Evolutionary conservation across 2,329 filamentous ascomycete genomes (phyloP), one percentile per base, ranked within the genome.

Genomic region (Ambrosiella cleistominuta): DNA sequence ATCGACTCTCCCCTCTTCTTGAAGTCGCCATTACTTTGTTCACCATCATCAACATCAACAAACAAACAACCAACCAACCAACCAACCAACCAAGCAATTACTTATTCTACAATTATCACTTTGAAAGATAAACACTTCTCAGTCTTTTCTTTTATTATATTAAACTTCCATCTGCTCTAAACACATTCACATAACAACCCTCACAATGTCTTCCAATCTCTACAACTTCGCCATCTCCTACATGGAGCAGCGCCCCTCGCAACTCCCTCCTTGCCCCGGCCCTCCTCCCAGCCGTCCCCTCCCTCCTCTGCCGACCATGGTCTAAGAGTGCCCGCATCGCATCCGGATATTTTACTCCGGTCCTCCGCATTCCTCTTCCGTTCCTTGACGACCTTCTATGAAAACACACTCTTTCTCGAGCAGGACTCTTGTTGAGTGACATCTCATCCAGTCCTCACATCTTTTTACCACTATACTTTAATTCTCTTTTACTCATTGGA

Each of bases 231-330:
- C 57, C 38, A 38, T 56, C 54, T 38, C 49, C 13, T 42, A 66
- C 60, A 63, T 66, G 69, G 72, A 68, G 61, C 78, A 81, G 69
- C 77, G 80, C 67, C 80, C 80, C 62, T 81, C 79, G 64, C 79
- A 82, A 66, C 78, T 83, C 63, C 80, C 80, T 72, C 80, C 80
- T 64, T 83, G 80, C 77, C 80, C 80, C 57, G 80, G 80, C 64
- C 80, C 80, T 61, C 80, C 80, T 65, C 80, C 80, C 62, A 79
- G 75, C 70, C 74, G 80, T 58, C 80, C 80, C 70, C 77, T 83
- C 57, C 80, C 80, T 69, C 77, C 80, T 70, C 76, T 83, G 62
- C 80, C 80, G 67, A 82, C 81, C 72, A 74, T 76, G 66, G 73
- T 71, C 64, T 80, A 79, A 65, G 45, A 27, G 27, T 27, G 27